Conservation (phyloP, 371 early-diverging fungal genomes). For the Mortierella sp. region DNA sequence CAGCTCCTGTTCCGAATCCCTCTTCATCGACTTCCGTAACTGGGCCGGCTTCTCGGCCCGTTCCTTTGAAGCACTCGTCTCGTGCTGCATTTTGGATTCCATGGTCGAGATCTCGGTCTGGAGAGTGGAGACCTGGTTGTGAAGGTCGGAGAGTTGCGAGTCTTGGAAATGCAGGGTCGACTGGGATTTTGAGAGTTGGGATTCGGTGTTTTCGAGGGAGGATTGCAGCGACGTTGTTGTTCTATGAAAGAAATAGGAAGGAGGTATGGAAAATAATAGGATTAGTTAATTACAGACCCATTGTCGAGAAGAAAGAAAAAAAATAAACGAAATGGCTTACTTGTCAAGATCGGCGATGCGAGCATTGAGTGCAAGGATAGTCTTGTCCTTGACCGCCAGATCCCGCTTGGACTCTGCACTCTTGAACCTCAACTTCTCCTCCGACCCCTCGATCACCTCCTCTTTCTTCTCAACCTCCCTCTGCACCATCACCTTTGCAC, state of each 20-base stretch:
- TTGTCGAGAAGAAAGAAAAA: not conserved
- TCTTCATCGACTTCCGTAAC: not conserved
- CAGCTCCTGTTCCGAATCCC: conserved; percentile 21
- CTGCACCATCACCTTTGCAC: conserved; percentile 1
- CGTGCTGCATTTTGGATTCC: conserved; percentile 14
- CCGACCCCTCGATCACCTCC: not conserved
- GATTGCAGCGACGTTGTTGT: not conserved
- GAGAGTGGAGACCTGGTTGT: not conserved
- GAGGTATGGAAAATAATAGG: not conserved
- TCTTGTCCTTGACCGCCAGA: conserved; percentile 4
- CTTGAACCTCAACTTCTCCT: not conserved
- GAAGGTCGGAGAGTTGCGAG: not conserved
- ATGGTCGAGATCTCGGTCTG: conserved; percentile 13
- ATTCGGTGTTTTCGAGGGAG: not conserved
- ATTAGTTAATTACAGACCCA: too few relatives aligned
- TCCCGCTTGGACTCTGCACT: not conserved
- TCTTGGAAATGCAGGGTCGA: not conserved
- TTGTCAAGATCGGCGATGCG: not conserved
- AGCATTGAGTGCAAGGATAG: not conserved
- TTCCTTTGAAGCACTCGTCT: conserved; percentile 11
- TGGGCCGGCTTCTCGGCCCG: conserved; percentile 10
- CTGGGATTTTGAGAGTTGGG: not conserved
- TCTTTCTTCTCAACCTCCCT: conserved; percentile 6
- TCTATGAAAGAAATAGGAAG: not conserved
- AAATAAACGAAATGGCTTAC: not conserved